Evolutionary conservation across 495 filamentous ascomycete genomes (phyloP).

Genomic region (Tuber umbilicatum): DNA sequence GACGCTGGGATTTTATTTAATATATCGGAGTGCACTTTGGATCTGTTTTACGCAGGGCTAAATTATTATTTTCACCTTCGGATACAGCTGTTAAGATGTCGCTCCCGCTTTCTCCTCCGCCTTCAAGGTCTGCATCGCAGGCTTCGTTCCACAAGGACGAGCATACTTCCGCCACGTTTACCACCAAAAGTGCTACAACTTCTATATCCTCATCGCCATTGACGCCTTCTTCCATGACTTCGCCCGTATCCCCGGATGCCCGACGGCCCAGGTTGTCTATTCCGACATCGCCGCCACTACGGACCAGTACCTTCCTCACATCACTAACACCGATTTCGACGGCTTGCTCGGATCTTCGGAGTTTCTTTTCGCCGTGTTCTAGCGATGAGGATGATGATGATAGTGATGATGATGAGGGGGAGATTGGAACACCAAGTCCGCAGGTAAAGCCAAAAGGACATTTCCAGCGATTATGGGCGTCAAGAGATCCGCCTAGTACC

Average conservation of each 20-base stretch:
- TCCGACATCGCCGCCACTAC: slow-evolving; percentile 2
- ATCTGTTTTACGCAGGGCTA: neutral
- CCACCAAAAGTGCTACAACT: neutral
- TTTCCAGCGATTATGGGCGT: slow-evolving; percentile 29
- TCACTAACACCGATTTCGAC: slow-evolving; percentile 9
- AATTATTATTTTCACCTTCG: too few relatives aligned
- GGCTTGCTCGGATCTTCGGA: slow-evolving; percentile 10
- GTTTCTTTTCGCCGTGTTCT: slow-evolving; percentile 29
- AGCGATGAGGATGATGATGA: slow-evolving; percentile 11
- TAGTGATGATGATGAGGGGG: neutral
- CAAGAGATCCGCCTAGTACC: slow-evolving; percentile 10
- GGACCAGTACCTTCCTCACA: slow-evolving; percentile 5
- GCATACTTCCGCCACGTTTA: neutral
- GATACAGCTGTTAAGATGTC: slow-evolving; percentile 12
- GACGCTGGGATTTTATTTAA: neutral
- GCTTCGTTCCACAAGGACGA: slow-evolving; percentile 18
- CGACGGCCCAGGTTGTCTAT: slow-evolving; percentile 6
- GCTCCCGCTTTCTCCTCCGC: slow-evolving; percentile 22
- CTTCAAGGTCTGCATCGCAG: slow-evolving; percentile 26
- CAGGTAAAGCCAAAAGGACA: slow-evolving; percentile 10
- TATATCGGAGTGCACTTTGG: neutral
- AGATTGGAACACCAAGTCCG: slow-evolving; percentile 8
- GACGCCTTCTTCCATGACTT: neutral
- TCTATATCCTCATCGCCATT: slow-evolving; percentile 11
- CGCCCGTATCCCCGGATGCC: neutral